Evolutionary conservation across 129 eudicot species (phyloP), one percentile per base, ranked within the genome.

Genomic region (Smallanthus sonchifolius): DNA sequence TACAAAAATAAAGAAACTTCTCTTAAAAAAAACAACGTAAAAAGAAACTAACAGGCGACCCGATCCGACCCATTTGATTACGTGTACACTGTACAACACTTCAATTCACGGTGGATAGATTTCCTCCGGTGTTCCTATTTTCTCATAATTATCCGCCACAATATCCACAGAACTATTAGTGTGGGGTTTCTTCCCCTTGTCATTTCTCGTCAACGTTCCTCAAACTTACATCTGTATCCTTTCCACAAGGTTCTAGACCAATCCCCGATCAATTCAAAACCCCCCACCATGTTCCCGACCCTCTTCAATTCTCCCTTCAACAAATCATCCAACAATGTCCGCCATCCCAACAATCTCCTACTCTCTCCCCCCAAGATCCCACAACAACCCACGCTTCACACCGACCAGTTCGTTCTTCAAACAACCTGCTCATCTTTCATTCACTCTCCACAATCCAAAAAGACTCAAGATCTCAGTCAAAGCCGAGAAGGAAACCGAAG

Each of bases 161-260:
- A 45, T 45, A 45, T 45, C n/a, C 11, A 13, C 51, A 13, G 0
- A 45, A 45, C 36, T 10, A 57, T 4, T 6, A 28, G 1, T 59
- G 77, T 38, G 77, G 77, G 68, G 40, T 24, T 72, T 24, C 4
- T 42, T 19, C 72, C 3, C 14, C 72, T 65, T 76, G 74, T 76
- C 80, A 76, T 76, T 52, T 54, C 40, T 77, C 40, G 14, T 28
- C 32, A 10, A 57, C 14, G 5, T 14, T 66, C 70, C 40, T 34
- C 6, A 44, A 9, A 3, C 83, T 7, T 69, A 78, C 89, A 86
- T 69, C 71, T 85, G 80, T 80, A 67, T 52, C 68, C n/a, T 70
- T 86, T 89, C 97, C 86, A 83, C 76, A 87, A 78, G 79, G 78
- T 86, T 92, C 98, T 82, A 85, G 98, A 87, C 70, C 61, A 40